Evolutionary conservation across 73 alveolate genomes (phyloP).

Genomic region (Paramecium octaurelia): DNA sequence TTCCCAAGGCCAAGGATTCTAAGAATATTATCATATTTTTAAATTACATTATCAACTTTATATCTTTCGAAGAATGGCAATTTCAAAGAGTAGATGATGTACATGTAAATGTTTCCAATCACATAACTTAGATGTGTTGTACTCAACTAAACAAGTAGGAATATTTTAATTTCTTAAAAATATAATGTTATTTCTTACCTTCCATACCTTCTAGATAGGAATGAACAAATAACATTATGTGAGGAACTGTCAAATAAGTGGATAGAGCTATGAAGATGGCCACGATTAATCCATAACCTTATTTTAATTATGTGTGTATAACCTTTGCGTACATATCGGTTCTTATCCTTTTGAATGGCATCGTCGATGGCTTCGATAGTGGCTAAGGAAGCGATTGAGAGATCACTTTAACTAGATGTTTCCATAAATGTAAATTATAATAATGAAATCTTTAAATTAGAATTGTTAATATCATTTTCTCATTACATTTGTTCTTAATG

Average conservation of each 20-base stretch:
- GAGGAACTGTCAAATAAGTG: background rate
- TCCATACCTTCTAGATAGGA: background rate
- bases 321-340: background rate
- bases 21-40: background rate
- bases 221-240: background rate
- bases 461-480: background rate
- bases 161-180: background rate
- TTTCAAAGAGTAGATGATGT: slow-evolving; percentile 54
- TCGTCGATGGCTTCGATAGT: background rate
- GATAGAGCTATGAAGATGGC: background rate
- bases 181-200: background rate
- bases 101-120: background rate
- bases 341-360: background rate
- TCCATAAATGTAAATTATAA: background rate
- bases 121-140: background rate
- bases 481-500: background rate
- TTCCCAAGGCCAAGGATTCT: slow-evolving; percentile 82
- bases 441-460: background rate
- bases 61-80: slow-evolving; percentile 71
- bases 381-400: background rate
- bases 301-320: background rate
- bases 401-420: background rate
- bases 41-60: slow-evolving; percentile 55
- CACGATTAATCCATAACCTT: background rate
- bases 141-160: background rate